phyloP scores from a whole-genome alignment of 1,139 yeast species.

The Magnusiomyces starmeri region DNA sequence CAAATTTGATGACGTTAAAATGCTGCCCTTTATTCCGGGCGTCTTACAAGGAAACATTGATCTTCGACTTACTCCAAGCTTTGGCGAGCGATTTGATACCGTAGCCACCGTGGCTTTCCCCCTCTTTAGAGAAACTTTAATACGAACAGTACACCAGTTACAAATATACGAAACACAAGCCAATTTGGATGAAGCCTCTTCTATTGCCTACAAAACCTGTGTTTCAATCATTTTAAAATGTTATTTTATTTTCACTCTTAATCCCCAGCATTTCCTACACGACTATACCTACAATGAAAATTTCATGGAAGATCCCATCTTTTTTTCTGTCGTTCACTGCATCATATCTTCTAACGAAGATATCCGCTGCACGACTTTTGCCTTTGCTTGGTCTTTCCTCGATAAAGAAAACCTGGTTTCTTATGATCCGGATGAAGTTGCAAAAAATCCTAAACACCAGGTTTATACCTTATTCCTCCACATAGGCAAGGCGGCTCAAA shows the following conservation, averaged over 20 bases:
- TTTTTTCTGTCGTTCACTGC: constrained; percentile 5
- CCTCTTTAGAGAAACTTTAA: constrained; percentile 11
- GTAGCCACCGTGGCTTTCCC: constrained; percentile 8
- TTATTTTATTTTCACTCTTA: constrained; percentile 20
- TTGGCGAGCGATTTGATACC: constrained; percentile 6
- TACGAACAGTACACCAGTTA: constrained; percentile 15
- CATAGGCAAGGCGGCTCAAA: constrained; percentile 11
- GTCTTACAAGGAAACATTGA: constrained; percentile 16
- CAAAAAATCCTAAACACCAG: constrained; percentile 6
- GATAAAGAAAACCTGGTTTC: constrained; percentile 5
- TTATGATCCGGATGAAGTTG: constrained; percentile 5
- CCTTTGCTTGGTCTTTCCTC: constrained; percentile 12
- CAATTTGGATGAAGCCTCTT: constrained; percentile 15
- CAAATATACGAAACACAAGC: constrained; percentile 11
- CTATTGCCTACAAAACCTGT: constrained; percentile 7
- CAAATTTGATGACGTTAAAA: constrained; percentile 3
- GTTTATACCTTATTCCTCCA: constrained; percentile 8
- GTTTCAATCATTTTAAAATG: constrained; percentile 12
- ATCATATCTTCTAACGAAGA: constrained; percentile 3
- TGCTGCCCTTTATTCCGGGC: constrained; percentile 11
- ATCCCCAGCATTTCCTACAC: constrained; percentile 22
- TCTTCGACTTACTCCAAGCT: constrained; percentile 13
- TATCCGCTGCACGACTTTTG: constrained; percentile 6
- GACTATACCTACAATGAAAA: constrained; percentile 17
- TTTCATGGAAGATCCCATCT: constrained; percentile 11